Conservation (phyloP, 345 rosid genomes). For the Pelargonium nanum region DNA sequence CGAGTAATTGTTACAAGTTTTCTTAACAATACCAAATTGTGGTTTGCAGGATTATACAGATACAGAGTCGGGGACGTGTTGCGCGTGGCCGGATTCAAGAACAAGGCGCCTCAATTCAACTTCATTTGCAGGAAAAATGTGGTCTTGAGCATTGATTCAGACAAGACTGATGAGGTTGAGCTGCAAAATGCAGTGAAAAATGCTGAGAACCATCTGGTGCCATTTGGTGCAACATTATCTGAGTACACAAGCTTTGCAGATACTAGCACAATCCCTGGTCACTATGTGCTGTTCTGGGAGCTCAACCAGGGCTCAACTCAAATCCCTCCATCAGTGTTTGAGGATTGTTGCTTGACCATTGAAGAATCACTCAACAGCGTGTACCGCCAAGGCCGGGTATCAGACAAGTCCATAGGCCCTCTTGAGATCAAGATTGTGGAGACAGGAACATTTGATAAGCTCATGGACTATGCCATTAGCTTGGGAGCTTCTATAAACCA, state of each 20-base stretch:
- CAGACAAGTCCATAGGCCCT: conserved; percentile 30
- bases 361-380: conserved; percentile 32
- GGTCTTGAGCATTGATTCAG: conserved; percentile 30
- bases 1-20: too few relatives aligned
- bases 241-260: conserved; percentile 38
- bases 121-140: conserved; percentile 32
- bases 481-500: conserved; percentile 39
- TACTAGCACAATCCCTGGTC: conserved; percentile 30
- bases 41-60: conserved; percentile 21
- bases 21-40: too few relatives aligned
- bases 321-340: conserved; percentile 17
- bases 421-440: conserved; percentile 33
- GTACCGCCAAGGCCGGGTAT: conserved; percentile 32
- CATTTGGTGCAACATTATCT: conserved; percentile 22
- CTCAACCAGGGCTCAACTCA: conserved; percentile 18
- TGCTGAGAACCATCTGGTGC: conserved; percentile 15
- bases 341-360: conserved; percentile 24
- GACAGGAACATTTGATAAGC: conserved; percentile 32
- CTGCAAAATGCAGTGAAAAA: conserved; percentile 29
- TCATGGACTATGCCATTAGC: conserved; percentile 37
- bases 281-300: conserved; percentile 39
- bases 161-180: conserved; percentile 34
- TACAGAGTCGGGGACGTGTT: conserved; percentile 36
- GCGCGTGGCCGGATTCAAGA: conserved; percentile 29
- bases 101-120: conserved; percentile 29